Percentiles rank a stretch among this genome's conserved stretches.
These are phyloP conservation scores for Biscogniauxia mediterranea DNA, from an alignment of 2,329 filamentous ascomycete species.

Conservation along the genomic window DNA sequence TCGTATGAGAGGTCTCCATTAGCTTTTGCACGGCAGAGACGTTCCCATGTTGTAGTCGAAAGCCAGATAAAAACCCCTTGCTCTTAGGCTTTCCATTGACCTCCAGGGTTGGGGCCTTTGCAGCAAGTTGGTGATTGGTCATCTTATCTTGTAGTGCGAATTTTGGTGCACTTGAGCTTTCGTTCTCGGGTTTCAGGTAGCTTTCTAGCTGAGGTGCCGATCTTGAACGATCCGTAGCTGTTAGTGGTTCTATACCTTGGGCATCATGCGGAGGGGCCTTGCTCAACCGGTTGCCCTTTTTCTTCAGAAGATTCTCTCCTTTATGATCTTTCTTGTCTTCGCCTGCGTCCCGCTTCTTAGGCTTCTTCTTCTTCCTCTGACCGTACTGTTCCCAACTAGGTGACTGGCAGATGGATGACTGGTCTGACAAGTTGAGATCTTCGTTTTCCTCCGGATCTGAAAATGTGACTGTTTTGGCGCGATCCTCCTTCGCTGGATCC, in stretches of 20 bases:
- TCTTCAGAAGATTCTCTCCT: constrained; percentile 37
- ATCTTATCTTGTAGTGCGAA: constrained; percentile 17
- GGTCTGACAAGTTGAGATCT: constrained; percentile 38
- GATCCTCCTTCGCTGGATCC: constrained; percentile 23
- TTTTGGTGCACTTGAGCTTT: constrained; percentile 14
- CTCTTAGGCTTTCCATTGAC: constrained; percentile 28
- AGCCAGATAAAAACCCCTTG: constrained; percentile 30
- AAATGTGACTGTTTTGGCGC: constrained; percentile 42
- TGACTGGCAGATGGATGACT: constrained; percentile 57
- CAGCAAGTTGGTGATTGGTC: constrained; percentile 12
- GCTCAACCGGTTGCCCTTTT: constrained; percentile 37
- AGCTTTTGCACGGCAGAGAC: constrained; percentile 27
- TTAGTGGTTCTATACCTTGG: constrained; percentile 26
- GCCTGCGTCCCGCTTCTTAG: constrained; percentile 40
- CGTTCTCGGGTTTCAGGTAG: constrained; percentile 18
- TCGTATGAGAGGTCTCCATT: constrained; percentile 17
- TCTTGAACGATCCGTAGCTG: constrained; percentile 24
- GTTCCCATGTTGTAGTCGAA: constrained; percentile 29
- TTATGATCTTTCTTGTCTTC: constrained; percentile 44
- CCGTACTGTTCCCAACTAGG: constrained; percentile 61
- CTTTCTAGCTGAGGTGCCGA: constrained; percentile 28
- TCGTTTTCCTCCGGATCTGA: constrained; percentile 33
- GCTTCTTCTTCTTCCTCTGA: constrained; percentile 51
- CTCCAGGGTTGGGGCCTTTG: constrained; percentile 7
- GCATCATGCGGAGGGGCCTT: constrained; percentile 34